Evolutionary conservation across 768 basidiomycete genomes (phyloP).

Genomic region (Rhizopogon vinicolor): DNA sequence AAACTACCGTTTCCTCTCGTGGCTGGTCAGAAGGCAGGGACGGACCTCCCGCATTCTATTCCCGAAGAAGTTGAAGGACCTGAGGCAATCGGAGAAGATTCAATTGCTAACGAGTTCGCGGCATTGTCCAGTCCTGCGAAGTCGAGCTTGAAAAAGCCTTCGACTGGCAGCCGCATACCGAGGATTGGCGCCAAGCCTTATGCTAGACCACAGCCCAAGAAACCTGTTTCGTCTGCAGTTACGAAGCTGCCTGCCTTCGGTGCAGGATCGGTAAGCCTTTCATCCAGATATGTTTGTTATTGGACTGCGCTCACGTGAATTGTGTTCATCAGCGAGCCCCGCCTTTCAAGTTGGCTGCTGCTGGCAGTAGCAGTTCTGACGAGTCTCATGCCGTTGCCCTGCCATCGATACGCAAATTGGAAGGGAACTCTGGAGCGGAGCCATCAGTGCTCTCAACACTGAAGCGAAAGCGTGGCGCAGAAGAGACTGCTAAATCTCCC

Average conservation of each 20-base stretch:
- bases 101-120: slow-evolving; percentile 11
- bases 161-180: slow-evolving; percentile 53
- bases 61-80: slow-evolving; percentile 26
- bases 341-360: slow-evolving; percentile 5
- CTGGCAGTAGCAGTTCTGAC: slow-evolving; percentile 12
- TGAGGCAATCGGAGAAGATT: slow-evolving; percentile 1
- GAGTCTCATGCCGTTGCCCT: slow-evolving; percentile 3
- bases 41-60: slow-evolving; percentile 22
- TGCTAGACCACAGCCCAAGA: slow-evolving; percentile 30
- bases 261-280: background rate
- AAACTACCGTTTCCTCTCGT: slow-evolving; percentile 27
- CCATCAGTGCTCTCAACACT: slow-evolving; percentile 12
- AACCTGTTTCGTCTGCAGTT: background rate
- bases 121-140: slow-evolving; percentile 25
- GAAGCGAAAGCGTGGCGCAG: slow-evolving; percentile 28
- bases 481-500: slow-evolving; percentile 7
- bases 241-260: background rate
- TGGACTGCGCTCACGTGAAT: background rate
- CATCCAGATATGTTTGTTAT: background rate
- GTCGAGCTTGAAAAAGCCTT: slow-evolving; percentile 44
- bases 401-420: background rate
- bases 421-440: background rate
- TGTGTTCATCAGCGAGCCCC: slow-evolving; percentile 5
- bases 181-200: slow-evolving; percentile 59
- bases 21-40: slow-evolving; percentile 13